Base-by-base conservation (phyloP, 805 yeast species). In the Metschnikowia koreensis region DNA sequence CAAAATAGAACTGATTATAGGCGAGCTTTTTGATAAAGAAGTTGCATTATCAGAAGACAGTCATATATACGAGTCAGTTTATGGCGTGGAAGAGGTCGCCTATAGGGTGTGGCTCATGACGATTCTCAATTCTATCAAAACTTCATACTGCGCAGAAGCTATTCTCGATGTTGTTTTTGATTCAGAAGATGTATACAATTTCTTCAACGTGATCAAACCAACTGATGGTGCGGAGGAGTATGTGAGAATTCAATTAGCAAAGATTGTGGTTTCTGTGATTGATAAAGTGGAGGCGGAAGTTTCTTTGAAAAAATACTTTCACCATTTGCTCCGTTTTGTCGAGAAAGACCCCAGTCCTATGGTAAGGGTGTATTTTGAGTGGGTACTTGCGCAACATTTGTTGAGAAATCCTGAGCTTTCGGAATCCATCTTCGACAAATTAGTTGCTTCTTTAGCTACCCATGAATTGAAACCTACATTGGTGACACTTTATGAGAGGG, bases 311-410 rank as follows among this genome's bases (percentile, higher is more conserved):
- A 38, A 47, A 11, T 56, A 63, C 38, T 62, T 81, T 8, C 55
- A 66, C 0, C 46, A 48, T 0, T 69, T 89, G 11, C 71, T 76
- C 40, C 44, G 52, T 1, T 48, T 70, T 31, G 58, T 73, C 7
- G 75, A 63, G 12, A 67, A 71, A 1, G 98, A 93, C 55, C 81
- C 89, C 12, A 86, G 94, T 55, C 97, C 97, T 0, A 70, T 83
- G 43, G 87, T 82, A 6, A 78, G 97, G 51, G 69, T 79, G 2
- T 89, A 86, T 60, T 68, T 88, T 49, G 97, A 92, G 62, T 92
- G 97, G 97, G 71, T 85, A 12, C 66, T 86, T 38, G 79, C 89
- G 0, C 67, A 71, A 13, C 69, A 75, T 17, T 63, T 82, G 44
- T 53, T 70, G 12, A 60, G 61, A n/a, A 62, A 59, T 31, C 57